Evolutionary conservation across 1,284 basidiomycete species (phyloP), one percentile per base, ranked within the genome.

Genomic region (Melampsora abietis-canadensis): DNA sequence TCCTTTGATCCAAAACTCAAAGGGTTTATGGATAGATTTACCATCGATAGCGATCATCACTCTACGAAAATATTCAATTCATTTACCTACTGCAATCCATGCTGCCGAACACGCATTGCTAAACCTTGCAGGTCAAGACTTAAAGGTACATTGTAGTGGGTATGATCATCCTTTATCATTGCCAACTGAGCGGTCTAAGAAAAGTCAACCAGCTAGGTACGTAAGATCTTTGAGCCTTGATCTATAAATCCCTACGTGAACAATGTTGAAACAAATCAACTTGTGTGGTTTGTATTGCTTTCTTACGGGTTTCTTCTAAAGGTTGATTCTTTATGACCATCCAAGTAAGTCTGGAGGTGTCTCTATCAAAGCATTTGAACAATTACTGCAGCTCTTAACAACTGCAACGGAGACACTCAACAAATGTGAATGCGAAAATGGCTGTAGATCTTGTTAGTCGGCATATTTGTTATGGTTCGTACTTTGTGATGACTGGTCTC

Each of bases 1-100:
- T 0, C 87, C 91, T 0, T 92, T 90, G 85, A 86, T 90, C 77
- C 87, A 88, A 21, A 86, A 88, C 72, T 88, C 90, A 0, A 88
- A 86, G 1, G 92, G 92, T 1, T 85, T 92, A 77, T 95, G 93
- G 93, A 84, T 95, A 31, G 91, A 95, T 79, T 84, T 94, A 1
- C 90, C 92, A 0, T 14, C 84, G 84, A 62, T 82, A 89, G 67
- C 83, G 82, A 46, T 83, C 87, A 65, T 85, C 19, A 80, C 81
- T 51, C 77, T 95, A 80, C 83, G 83, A 4, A 79, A 81, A 24
- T 87, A 88, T 77, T 84, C 83, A 6, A 86, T 92, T 74, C 87
- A 87, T 75, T 85, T 87, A 0, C 87, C 90, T 0, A 91, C 88
- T 75, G 90, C 89, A 0, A 92, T 94, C 66, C 92, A 94, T 79